A percentile compares a stretch with the other conserved stretches of the same genome.
Evolutionary conservation across 2,329 filamentous ascomycete species (phyloP).

Genomic region (Colletotrichum tofieldiae): DNA sequence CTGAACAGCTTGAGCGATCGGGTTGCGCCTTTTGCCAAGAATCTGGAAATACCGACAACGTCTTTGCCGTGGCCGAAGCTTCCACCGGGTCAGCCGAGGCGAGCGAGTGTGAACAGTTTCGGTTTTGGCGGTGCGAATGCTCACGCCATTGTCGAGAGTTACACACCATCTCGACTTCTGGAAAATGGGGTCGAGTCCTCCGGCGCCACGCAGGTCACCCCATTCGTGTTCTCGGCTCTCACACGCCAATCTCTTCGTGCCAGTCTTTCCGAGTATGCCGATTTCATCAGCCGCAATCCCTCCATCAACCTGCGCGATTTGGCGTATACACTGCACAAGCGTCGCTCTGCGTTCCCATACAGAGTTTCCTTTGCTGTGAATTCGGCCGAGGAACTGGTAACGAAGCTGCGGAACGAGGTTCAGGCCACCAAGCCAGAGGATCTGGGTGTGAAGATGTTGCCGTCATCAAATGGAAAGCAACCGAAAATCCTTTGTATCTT

Average conservation of each 20-base stretch:
- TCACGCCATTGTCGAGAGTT: slow-evolving; percentile 55
- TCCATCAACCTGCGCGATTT: neutral
- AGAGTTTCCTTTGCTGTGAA: neutral
- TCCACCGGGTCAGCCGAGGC: neutral
- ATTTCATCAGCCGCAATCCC: neutral
- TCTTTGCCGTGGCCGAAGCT: slow-evolving; percentile 43
- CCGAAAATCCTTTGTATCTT: slow-evolving; percentile 47
- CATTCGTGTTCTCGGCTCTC: no score
- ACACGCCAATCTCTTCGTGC: no score
- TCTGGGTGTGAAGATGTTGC: no score
- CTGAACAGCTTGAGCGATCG: slow-evolving; percentile 50
- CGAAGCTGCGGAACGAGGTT: neutral
- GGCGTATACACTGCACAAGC: neutral
- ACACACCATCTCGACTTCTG: no score
- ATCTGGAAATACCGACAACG: slow-evolving; percentile 41
- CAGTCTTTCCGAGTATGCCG: no score
- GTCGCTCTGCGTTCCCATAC: neutral
- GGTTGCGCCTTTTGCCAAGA: slow-evolving; percentile 46
- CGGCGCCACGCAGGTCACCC: neutral
- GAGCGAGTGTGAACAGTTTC: slow-evolving; percentile 52
- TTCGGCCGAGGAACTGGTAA: neutral
- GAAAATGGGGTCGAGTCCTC: neutral
- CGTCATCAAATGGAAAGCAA: no score
- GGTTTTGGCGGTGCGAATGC: slow-evolving; percentile 63
- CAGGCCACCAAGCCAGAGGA: no score